These are phyloP conservation scores for Colletotrichum musae DNA, from an alignment of 2,329 filamentous ascomycete species.

Conservation along the genomic window DNA sequence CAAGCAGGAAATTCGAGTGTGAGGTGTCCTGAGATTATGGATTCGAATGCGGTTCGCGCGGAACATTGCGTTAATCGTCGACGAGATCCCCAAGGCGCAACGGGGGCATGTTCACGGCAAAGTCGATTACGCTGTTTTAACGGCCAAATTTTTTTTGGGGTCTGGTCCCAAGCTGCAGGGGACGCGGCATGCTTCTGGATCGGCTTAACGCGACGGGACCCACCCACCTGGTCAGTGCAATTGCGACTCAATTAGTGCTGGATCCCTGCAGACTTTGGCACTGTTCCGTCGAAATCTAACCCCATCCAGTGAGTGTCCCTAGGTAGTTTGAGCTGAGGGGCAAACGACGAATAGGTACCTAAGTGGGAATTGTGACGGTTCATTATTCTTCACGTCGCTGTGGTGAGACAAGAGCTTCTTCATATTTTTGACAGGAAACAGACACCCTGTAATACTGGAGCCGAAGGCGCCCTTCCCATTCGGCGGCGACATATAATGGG, in stretches of 20 bases:
- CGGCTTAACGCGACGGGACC: conserved; percentile 22
- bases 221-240: conserved; percentile 14
- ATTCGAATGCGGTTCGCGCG: conserved; percentile 48
- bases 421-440: not conserved
- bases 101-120: conserved; percentile 5
- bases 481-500: conserved; percentile 21
- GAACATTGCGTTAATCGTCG: conserved; percentile 50
- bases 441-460: conserved; percentile 4
- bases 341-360: too few relatives aligned
- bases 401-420: too few relatives aligned
- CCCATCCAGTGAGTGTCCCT: not conserved
- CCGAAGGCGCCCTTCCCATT: conserved; percentile 20
- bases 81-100: conserved; percentile 16
- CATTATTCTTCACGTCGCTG: too few relatives aligned
- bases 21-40: conserved; percentile 46
- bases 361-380: too few relatives aligned
- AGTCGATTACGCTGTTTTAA: not conserved
- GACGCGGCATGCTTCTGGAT: conserved; percentile 10
- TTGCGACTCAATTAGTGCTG: not conserved
- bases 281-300: not conserved
- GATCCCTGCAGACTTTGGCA: conserved; percentile 7
- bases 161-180: not conserved
- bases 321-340: too few relatives aligned
- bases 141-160: conserved; percentile 7
- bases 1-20: conserved; percentile 48